phyloP scores from a whole-genome alignment of 805 yeast genomes.

The Yarrowia alimentaria region DNA sequence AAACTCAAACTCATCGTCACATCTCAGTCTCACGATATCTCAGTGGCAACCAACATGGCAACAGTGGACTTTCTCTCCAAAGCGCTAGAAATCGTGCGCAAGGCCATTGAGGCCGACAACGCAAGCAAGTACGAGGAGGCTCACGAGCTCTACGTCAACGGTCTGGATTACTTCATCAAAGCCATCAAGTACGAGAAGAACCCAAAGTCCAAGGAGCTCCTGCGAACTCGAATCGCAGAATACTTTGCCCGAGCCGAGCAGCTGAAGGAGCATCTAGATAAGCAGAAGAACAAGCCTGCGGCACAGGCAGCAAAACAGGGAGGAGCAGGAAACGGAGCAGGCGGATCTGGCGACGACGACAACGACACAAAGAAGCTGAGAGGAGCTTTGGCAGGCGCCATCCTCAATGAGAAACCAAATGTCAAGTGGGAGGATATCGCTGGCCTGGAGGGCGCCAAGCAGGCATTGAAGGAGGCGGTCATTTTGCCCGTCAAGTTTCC shows the following conservation, averaged over 20 bases:
- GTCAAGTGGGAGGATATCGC: slow-evolving; percentile 95
- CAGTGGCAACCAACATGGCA: slow-evolving; percentile 34
- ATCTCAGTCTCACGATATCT: too few relatives aligned
- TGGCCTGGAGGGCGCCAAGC: slow-evolving; percentile 92
- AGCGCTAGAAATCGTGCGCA: slow-evolving; percentile 92
- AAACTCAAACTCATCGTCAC: slow-evolving; percentile 22
- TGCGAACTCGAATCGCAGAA: slow-evolving; percentile 85
- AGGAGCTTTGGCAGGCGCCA: slow-evolving; percentile 89
- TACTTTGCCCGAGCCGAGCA: slow-evolving; percentile 92
- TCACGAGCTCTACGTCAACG: slow-evolving; percentile 85
- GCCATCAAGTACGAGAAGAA: slow-evolving; percentile 95
- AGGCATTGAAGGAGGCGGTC: slow-evolving; percentile 95
- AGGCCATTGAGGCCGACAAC: slow-evolving; percentile 92
- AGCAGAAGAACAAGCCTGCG: slow-evolving; percentile 46
- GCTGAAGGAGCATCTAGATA: slow-evolving; percentile 82
- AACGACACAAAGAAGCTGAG: slow-evolving; percentile 85
- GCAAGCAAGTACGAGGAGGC: slow-evolving; percentile 92
- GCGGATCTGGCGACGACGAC: slow-evolving; percentile 59
- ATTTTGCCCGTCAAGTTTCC: slow-evolving; percentile 95
- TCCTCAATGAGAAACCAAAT: slow-evolving; percentile 86
- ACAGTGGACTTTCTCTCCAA: slow-evolving; percentile 74
- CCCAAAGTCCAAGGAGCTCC: slow-evolving; percentile 80
- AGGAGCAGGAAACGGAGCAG: slow-evolving; percentile 51
- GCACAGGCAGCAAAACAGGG: slow-evolving; percentile 54
- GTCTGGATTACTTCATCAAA: slow-evolving; percentile 90